Base-by-base conservation (phyloP, 805 yeast species). In the Clavispora santaluciae region DNA sequence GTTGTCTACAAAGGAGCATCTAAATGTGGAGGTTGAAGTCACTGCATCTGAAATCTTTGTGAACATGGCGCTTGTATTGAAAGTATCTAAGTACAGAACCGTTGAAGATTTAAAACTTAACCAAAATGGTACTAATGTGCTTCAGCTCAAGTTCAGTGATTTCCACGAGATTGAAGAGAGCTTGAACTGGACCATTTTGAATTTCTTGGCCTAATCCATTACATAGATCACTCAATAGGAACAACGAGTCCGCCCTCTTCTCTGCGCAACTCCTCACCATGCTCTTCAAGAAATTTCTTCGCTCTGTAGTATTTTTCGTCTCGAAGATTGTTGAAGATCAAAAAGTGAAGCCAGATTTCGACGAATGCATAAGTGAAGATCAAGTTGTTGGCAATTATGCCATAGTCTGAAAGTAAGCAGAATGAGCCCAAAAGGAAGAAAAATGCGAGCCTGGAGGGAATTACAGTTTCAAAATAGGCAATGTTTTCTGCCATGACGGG, bases 301-400 rank as follows among this genome's bases (percentile, higher is more conserved):
- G 71, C 63, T 43, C 75, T 68, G 43, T 68, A 66, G 44, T 70
- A 68, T 53, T 72, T 77, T 53, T 83, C 91, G 45, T 83, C 89
- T 52, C 79, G 74, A 44, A 84, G 63, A 33, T 81, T 71, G 54
- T 73, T 76, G 58, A 71, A 83, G 24, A 81, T 70, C 48, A 83
- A 62, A 43, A 81, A 78, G 51, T 81, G 78, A 53, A 79, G 66
- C 88, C 90, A 84, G 23, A 83, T 72, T 57, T 84, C 93, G 46
- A 76, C 53, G 46, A 83, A 81, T 22, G 78, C 59, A 54, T 73
- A 81, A 5, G 73, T 63, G 47, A 84, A 81, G 3, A 81, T 75
- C 35, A 78, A 63, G 53, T 78, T 80, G 60, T 83, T 83, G 54
- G 83, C 78, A n/a, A 83, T 43, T 18, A 63, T 57, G 16, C 71